These are phyloP conservation scores for Saururus chinensis DNA, from an alignment of 164 flowering plant genomes.

Conservation along the genomic window DNA sequence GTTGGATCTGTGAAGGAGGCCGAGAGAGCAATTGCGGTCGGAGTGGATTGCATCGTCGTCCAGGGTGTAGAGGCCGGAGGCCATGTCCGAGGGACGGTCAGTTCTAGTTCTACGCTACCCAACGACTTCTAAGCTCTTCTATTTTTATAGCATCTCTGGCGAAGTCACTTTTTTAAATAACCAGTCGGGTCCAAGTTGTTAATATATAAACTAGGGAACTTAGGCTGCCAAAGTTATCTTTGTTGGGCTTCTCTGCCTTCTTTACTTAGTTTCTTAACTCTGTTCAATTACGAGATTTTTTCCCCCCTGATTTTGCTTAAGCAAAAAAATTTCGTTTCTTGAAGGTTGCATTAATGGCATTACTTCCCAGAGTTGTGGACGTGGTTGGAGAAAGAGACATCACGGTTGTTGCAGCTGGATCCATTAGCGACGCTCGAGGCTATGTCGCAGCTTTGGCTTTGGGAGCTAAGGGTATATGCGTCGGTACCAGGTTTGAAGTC, in stretches of 20 bases:
- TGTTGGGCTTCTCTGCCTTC: no score
- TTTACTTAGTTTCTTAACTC: no score
- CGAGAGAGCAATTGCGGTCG: constrained; percentile 22
- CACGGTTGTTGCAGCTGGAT: constrained; percentile 20
- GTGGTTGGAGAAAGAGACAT: constrained; percentile 19
- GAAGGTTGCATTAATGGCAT: constrained; percentile 16
- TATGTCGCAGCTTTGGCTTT: constrained; percentile 21
- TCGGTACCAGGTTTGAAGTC: constrained; percentile 20
- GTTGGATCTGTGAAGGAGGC: constrained; percentile 21
- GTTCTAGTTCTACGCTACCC: background rate
- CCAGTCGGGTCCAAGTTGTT: no score
- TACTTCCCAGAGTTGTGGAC: constrained; percentile 24
- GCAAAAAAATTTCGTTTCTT: background rate
- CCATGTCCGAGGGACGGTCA: constrained; percentile 17
- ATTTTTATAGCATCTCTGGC: no score
- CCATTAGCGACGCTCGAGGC: constrained; percentile 22
- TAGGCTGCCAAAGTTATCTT: no score
- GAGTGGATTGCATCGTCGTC: constrained; percentile 23
- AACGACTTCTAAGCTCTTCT: background rate
- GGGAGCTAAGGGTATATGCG: constrained; percentile 23
- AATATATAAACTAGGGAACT: no score
- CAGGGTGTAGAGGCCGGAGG: constrained; percentile 27
- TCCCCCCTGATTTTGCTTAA: no score
- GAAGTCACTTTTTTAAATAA: no score
- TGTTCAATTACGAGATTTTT: no score